Evolutionary conservation across 768 basidiomycete genomes (phyloP), one percentile per base, ranked within the genome.

Genomic region (Mycena galericulata): DNA sequence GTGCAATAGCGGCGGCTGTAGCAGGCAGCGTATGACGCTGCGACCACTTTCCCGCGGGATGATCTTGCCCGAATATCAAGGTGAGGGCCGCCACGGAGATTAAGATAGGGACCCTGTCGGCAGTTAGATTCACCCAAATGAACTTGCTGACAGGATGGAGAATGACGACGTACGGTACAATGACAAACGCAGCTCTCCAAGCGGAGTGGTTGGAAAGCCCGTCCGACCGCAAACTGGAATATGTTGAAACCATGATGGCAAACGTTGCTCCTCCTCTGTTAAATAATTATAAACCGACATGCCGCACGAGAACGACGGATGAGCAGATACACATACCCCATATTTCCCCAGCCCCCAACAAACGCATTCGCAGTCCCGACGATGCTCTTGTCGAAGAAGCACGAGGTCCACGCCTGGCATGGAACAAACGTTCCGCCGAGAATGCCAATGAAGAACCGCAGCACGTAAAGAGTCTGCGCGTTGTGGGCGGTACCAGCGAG

Each of bases 381-480:
- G 24, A 77, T 73, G 36, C 75, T 79, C 62, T 84, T 88, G 74
- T 89, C 87, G 74, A 87, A 90, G 76, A 90, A 89, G 4, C 77
- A 78, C 0, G 89, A 88, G 11, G 88, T 88, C 87, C 89, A 89
- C 4, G 85, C 84, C 60, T 89, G 85, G 67, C 88, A 89, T 5
- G 89, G 83, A 1, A 90, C 87, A 65, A 91, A 90, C 1, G 88
- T 87, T 0, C 79, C 89, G 9, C 89, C 89, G 3, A 89, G 80
- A 49, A 90, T 86, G 14, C 88, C 87, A 53, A 89, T 88, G 74
- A 90, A 88, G 74, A 89, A 89, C 0, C 89, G 82, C 36, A 88
- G 45, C 3, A 76, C 71, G 60, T 85, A 84, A 0, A 89, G 79
- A 0, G 83, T 80, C 2, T 58, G 26, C 1, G 82, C 84, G 56